Conservation (phyloP, 2,329 filamentous ascomycete species). For the Arthroderma uncinatum region DNA sequence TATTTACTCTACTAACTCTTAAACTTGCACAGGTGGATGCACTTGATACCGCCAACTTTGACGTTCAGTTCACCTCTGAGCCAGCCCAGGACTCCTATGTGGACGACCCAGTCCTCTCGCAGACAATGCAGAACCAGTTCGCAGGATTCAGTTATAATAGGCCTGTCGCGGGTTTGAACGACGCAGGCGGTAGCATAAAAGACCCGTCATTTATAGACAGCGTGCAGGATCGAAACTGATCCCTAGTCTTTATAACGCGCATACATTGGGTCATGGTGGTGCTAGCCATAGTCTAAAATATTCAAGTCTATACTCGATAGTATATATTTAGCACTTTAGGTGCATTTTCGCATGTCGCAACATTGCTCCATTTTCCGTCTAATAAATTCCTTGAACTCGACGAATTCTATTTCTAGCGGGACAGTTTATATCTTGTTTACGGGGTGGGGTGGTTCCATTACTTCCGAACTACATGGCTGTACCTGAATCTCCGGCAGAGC, state of each 20-base stretch:
- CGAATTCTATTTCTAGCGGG: too few species aligned
- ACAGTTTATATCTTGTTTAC: too few species aligned
- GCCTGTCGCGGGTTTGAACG: slow-evolving; percentile 81
- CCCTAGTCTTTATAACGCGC: not conserved
- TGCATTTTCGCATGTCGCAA: not conserved
- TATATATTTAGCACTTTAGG: not conserved
- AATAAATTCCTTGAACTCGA: too few species aligned
- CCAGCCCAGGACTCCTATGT: slow-evolving; percentile 90
- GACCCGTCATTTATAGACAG: slow-evolving; percentile 47
- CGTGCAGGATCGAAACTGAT: not conserved
- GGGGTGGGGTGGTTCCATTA: too few species aligned
- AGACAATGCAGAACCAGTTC: slow-evolving; percentile 94
- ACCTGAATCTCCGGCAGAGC: too few species aligned
- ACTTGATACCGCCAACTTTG: slow-evolving; percentile 85
- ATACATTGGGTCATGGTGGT: not conserved
- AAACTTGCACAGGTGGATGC: slow-evolving; percentile 84
- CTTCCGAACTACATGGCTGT: too few species aligned
- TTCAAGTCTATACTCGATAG: not conserved
- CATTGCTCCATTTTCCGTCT: too few species aligned
- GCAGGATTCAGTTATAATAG: slow-evolving; percentile 95
- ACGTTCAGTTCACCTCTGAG: slow-evolving; percentile 82
- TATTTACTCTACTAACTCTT: slow-evolving; percentile 12
- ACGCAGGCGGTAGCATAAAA: slow-evolving; percentile 87
- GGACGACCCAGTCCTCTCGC: slow-evolving; percentile 75
- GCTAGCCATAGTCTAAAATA: not conserved